Evolutionary conservation across 2,329 filamentous ascomycete genomes (phyloP), one percentile per base, ranked within the genome.

Genomic region (Fusarium sp.): DNA sequence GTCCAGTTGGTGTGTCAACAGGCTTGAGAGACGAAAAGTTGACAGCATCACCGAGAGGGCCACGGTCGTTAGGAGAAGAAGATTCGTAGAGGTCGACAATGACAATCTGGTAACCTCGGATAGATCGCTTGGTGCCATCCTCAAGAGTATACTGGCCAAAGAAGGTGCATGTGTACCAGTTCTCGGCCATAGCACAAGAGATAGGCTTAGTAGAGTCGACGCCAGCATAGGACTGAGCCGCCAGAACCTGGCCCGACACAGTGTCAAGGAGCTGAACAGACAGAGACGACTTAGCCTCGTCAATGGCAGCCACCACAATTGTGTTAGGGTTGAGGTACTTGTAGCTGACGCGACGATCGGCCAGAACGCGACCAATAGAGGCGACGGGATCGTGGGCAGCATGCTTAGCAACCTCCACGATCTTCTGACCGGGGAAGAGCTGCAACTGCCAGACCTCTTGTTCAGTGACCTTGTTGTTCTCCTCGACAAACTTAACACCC

Each of bases 281-380:
- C 11, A 94, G 89, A 2, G 86, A 86, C 6, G 84, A 86, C 5
- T 85, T 77, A 14, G 84, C 83, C 26, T 91, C 87, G 37, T 91
- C 86, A 5, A 90, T 83, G 2, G 93, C 86, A 3, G 92, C 93
- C 48, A 97, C 85, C 1, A 98, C 87, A 5, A 94, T 85, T 10
- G 93, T 88, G 81, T 97, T 98, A 1, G 93, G 90, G 82, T 97
- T 97, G 42, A 99, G 84, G 79, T 98, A 98, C 83, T 99, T 99
- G 89, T 99, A 99, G 70, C 95, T 88, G 50, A 99, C 96, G n/a
- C 91, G 91, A 45, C 96, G 90, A 77, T 99, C 92, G 30, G 94
- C 95, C 26, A 99, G 88, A 3, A 98, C 96, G 64, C 93, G 94
- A 13, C 96, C 96, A 74, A 99, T 97, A 1, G 96, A 98, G 6